Base-by-base conservation (phyloP, 2,329 filamentous ascomycete genomes). In the Cercospora sesami region DNA sequence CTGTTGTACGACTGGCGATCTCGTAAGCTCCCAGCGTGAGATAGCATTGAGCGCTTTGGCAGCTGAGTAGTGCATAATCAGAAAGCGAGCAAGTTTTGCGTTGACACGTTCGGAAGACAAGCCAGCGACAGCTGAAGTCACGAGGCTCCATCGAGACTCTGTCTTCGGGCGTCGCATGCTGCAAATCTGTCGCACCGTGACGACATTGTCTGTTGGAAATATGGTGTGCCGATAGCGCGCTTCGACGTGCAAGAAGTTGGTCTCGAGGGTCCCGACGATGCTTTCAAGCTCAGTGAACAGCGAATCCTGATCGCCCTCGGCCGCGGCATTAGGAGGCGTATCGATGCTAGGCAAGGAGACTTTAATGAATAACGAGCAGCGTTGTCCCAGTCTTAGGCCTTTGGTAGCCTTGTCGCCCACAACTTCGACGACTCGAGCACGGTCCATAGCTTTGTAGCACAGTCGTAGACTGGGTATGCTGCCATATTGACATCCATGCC, bases 201-300 rank as follows among this genome's bases (percentile, higher is more conserved):
- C 66, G 7, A 74, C 72, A 51, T 75, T 78, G 64, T 76, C 73
- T 9, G 67, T 64, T 2, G 78, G 76, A 31, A 80, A 68, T 8
- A 78, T 66, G 1, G 76, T 75, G 61, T 80, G 77, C 18, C 74
- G 73, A 67, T 80, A 80, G 10, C 75, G 73, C 53, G 75, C 78
- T 64, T 79, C 74, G 8, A 78, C 71, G 45, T 76, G 71, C 9
- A 78, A 67, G 10, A 77, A 65, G 14, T 76, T 74, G 16, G 72
- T 74, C 66, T 76, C 71, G 8, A 77, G 68, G 1, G 72, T 75
- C 9, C 77, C 77, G 10, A 78, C 71, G 10, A 78, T 76, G 67
- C 76, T 76, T 60, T 78, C 76, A 12, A 78, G 71, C 66, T 78
- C 77, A 8, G 71, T 65, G 59, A 77, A 73, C 16, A 78, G 68